Percentiles rank a stretch among this genome's conserved stretches.
Evolutionary conservation across 2,329 filamentous ascomycete species (phyloP).

Genomic region (Orbilia oligospora): DNA sequence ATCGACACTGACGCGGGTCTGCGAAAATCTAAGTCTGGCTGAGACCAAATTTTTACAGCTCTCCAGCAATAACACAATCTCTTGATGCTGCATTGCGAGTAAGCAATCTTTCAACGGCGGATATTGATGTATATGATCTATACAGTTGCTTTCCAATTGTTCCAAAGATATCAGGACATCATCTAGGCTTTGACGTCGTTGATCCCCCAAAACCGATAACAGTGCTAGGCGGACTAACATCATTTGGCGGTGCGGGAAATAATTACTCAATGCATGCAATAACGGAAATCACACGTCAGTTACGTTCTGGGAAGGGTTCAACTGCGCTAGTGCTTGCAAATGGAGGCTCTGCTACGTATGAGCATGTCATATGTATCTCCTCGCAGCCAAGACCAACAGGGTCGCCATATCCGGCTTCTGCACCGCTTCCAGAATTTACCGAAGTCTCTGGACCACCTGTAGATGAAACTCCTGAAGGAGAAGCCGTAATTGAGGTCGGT

Average conservation of each 20-base stretch:
- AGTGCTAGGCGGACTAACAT: constrained; percentile 76
- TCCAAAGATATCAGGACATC: constrained; percentile 76
- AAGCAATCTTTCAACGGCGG: constrained; percentile 69
- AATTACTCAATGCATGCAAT: constrained; percentile 79
- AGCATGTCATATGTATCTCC: constrained; percentile 75
- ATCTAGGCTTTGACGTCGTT: constrained; percentile 72
- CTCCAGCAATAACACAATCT: constrained; percentile 73
- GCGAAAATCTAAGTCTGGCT: constrained; percentile 72
- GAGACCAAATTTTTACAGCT: constrained; percentile 73
- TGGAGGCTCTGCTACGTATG: constrained; percentile 76
- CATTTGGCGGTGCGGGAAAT: constrained; percentile 79
- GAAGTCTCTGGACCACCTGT: constrained; percentile 68
- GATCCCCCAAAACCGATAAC: constrained; percentile 72
- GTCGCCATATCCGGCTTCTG: constrained; percentile 69
- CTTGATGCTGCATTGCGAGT: constrained; percentile 72
- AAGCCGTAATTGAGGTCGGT: constrained; percentile 72
- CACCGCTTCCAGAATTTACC: constrained; percentile 68
- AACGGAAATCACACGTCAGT: constrained; percentile 72
- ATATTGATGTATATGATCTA: constrained; percentile 76
- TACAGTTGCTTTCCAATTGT: constrained; percentile 81
- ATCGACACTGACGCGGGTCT: constrained; percentile 31
- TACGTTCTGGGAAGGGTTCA: constrained; percentile 69
- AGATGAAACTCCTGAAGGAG: constrained; percentile 69
- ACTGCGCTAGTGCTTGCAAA: constrained; percentile 76
- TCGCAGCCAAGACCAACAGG: constrained; percentile 67